Conservation (phyloP, 225 moss, liverwort and hornwort genomes). For the Pseudoscleropodium purum region DNA sequence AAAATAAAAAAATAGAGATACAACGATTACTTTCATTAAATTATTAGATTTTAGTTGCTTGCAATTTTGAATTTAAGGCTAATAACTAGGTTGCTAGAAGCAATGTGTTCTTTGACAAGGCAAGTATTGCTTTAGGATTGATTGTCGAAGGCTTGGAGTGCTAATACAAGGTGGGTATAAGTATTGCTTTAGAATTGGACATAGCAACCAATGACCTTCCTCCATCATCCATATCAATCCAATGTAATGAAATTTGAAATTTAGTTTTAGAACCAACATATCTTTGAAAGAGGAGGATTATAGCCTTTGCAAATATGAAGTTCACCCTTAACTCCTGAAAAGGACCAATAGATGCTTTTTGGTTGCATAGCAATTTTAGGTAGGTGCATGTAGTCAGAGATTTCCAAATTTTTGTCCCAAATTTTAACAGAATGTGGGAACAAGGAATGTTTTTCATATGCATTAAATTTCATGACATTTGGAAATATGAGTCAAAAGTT, state of each 20-base stretch:
- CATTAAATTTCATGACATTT: no score
- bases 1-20: no score
- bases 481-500: no score
- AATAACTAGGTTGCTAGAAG: background rate
- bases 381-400: no score
- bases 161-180: fast-evolving
- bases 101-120: background rate
- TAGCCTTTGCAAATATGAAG: background rate
- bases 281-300: fast-evolving
- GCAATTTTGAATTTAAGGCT: background rate
- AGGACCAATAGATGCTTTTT: no score
- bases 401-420: no score
- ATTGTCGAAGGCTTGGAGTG: fast-evolving
- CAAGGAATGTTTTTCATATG: no score
- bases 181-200: fast-evolving
- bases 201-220: fast-evolving
- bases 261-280: fast-evolving
- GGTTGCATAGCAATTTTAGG: no score
- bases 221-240: fast-evolving
- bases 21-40: fast-evolving
- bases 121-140: background rate
- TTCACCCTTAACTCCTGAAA: no score
- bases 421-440: no score
- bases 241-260: background rate
- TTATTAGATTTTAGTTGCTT: background rate